phyloP scores from a whole-genome alignment of 148 eudicot genomes.

The Agrostemma githago region DNA sequence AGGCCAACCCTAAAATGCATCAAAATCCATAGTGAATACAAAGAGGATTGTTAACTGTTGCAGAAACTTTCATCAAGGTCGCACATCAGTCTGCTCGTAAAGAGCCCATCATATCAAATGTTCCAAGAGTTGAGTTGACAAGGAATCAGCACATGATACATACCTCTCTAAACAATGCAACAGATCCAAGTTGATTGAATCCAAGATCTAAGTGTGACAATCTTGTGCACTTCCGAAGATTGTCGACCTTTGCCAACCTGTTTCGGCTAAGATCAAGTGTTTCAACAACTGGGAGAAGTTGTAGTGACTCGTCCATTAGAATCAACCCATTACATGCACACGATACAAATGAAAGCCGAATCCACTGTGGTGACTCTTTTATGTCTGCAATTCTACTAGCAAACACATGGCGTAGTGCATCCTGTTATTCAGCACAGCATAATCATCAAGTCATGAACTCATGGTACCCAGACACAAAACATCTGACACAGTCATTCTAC shows the following conservation, averaged over 20 bases:
- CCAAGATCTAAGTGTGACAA: slow-evolving; percentile 88
- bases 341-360: slow-evolving; percentile 75
- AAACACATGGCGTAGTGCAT: slow-evolving; percentile 91
- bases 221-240: slow-evolving; percentile 70
- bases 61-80: background rate
- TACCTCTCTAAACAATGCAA: slow-evolving; percentile 72
- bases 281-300: slow-evolving; percentile 82
- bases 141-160: slow-evolving; percentile 5
- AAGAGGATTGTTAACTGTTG: background rate
- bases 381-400: slow-evolving; percentile 91
- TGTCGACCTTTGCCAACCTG: slow-evolving; percentile 85
- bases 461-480: background rate
- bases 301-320: slow-evolving; percentile 94
- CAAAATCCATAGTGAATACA: background rate
- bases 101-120: background rate
- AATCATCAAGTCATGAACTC: slow-evolving; percentile 2
- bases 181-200: slow-evolving; percentile 80
- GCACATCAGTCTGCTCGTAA: background rate
- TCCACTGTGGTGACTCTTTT: slow-evolving; percentile 89
- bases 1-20: background rate
- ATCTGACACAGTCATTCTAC: no score
- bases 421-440: slow-evolving; percentile 37
- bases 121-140: background rate
- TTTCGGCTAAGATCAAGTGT: slow-evolving; percentile 93
- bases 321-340: slow-evolving; percentile 79